Percentiles rank a stretch among this genome's conserved stretches.
These are phyloP conservation scores for Theileria parva DNA, from an alignment of 169 alveolate genomes.

Conservation along the genomic window DNA sequence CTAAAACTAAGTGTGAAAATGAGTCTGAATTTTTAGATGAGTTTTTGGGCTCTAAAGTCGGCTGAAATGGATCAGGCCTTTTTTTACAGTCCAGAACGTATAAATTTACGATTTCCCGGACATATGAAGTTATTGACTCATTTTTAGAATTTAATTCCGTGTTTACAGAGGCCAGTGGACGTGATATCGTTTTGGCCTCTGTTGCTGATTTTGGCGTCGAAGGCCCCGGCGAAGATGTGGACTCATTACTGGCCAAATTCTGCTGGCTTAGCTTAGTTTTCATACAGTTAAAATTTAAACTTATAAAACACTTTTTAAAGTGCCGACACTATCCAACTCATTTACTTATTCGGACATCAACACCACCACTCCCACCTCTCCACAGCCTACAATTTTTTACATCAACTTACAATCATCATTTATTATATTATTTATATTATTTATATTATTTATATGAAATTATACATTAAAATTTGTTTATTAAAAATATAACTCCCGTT, in stretches of 20 bases:
- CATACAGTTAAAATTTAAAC: conserved; percentile 10
- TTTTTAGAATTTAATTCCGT: conserved; percentile 28
- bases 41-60: conserved; percentile 6
- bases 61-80: conserved; percentile 57
- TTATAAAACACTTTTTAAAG: background rate
- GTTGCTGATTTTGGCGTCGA: conserved; percentile 11
- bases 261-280: conserved; percentile 7
- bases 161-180: background rate
- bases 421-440: background rate
- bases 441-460: background rate
- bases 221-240: background rate
- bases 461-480: too few species aligned
- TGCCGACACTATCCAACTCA: background rate
- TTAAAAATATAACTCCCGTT: too few species aligned
- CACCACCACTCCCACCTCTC: background rate
- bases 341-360: conserved; percentile 5
- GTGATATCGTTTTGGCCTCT: background rate
- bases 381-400: too few species aligned
- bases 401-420: too few species aligned
- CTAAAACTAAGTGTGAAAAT: background rate
- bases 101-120: conserved; percentile 38
- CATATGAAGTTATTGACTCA: conserved; percentile 46
- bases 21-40: background rate
- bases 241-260: background rate
- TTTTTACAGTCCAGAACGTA: conserved; percentile 49